A percentile compares a stretch with the other conserved stretches of the same genome.
phyloP scores from a whole-genome alignment of 1,284 basidiomycete species.

The Spongiforma sp. region DNA sequence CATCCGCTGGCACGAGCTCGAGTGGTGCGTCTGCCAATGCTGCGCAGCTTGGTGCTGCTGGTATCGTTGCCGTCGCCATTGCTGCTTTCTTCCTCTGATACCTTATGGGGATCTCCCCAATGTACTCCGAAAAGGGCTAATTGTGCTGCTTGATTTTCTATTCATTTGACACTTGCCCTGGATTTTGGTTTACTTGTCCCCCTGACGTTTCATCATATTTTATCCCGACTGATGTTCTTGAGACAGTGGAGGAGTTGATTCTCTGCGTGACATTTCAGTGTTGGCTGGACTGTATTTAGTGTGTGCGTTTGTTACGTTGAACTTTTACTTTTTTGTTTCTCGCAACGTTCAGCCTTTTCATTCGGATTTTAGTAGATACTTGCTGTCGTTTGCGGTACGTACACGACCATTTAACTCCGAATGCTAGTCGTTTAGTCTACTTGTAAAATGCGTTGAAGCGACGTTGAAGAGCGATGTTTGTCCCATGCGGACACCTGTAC shows the following conservation, averaged over 20 bases:
- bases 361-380: too few species aligned
- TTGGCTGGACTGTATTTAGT: conserved; percentile 8
- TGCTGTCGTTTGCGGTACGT: too few species aligned
- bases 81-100: conserved; percentile 45
- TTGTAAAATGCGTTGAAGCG: too few species aligned
- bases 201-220: conserved; percentile 21
- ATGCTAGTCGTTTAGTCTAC: too few species aligned
- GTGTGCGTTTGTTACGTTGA: too few species aligned
- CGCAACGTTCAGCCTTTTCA: too few species aligned
- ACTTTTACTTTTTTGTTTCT: too few species aligned
- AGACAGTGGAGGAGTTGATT: conserved; percentile 4
- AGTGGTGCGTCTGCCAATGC: conserved; percentile 39
- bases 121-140: conserved; percentile 15
- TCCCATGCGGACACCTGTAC: too few species aligned
- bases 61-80: conserved; percentile 51
- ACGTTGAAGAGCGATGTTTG: too few species aligned
- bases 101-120: not conserved
- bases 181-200: conserved; percentile 11
- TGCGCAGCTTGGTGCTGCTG: conserved; percentile 47
- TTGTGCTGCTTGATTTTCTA: conserved; percentile 25
- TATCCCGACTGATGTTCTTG: conserved; percentile 14
- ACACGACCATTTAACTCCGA: too few species aligned
- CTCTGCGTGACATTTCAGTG: conserved; percentile 1
- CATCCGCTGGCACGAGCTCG: conserved; percentile 21
- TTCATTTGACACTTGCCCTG: conserved; percentile 14